Evolutionary conservation across 345 rosid genomes (phyloP), one percentile per base, ranked within the genome.

Genomic region (Firmiana major): DNA sequence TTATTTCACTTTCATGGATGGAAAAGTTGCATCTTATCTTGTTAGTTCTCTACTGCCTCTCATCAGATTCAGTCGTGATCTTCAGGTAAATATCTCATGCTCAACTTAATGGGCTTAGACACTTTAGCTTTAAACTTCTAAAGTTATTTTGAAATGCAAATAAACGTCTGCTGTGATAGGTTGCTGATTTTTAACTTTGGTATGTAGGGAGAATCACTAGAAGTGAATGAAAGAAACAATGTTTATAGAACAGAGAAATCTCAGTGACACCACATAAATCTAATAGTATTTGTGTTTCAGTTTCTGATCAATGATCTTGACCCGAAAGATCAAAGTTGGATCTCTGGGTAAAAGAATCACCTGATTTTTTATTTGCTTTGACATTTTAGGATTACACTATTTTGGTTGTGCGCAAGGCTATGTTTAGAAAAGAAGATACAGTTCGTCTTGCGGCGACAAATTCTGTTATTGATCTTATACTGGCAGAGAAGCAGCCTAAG

Each of bases 371-470:
- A 40, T 49, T 70, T 70, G 10, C 15, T 48, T 49, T 9, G 3
- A 34, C 42, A 36, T 45, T 82, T 77, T 84, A 93, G 93, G 90
- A 90, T 80, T 93, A 91, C 73, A 83, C 83, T 77, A 85, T 90
- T 76, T 84, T 93, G 85, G 93, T 91, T 62, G 83, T 87, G 66
- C 93, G 94, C 46, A 93, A 93, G 85, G 97, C 98, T 85, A 87
- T 93, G 90, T 93, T 93, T 79, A 89, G 92, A 79, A 84, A 85
- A 74, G 98, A 93, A 85, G 94, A 90, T 55, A 49, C 93, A 57
- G 85, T 90, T 83, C 93, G 97, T 74, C 75, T 87, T 78, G 91
- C 97, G 19, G 97, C 97, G 70, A 85, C 91, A 16, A 86, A 85
- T 77, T 86, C 90, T 53, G 80, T 89, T 74, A 73, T 83, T 71